These are phyloP conservation scores for Trichoderma endophyticum DNA, from an alignment of 2,329 filamentous ascomycete genomes.

Conservation along the genomic window DNA sequence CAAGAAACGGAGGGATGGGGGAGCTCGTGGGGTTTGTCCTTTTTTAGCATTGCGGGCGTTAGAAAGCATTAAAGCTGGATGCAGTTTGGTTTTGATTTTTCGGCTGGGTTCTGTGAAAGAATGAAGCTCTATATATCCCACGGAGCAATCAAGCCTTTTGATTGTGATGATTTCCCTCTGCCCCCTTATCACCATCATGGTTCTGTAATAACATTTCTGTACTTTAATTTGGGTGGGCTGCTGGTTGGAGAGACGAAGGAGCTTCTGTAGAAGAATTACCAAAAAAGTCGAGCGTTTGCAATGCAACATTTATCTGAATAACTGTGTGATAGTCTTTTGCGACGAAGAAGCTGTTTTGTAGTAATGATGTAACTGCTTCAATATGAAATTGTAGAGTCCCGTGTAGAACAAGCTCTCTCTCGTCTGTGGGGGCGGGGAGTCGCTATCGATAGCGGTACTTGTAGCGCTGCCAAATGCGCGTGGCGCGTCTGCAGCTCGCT, in stretches of 20 bases:
- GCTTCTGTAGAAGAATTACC: neutral
- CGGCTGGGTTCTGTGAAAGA: slow-evolving; percentile 16
- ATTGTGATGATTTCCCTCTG: slow-evolving; percentile 2
- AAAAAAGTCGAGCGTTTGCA: slow-evolving; percentile 1
- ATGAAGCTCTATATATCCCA: slow-evolving; percentile 15
- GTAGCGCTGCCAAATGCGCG: neutral
- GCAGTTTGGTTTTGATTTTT: neutral
- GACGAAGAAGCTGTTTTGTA: neutral
- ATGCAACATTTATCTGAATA: neutral
- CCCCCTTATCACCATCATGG: neutral
- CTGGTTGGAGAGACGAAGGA: neutral
- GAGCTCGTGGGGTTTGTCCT: neutral
- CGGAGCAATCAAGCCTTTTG: neutral
- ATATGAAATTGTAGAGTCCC: too few relatives aligned
- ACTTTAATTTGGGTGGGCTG: neutral
- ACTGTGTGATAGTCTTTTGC: neutral
- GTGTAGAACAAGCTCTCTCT: neutral
- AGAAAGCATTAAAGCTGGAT: slow-evolving; percentile 19
- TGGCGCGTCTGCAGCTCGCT: neutral
- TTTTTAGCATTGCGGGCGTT: slow-evolving; percentile 24
- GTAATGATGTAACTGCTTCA: too few relatives aligned
- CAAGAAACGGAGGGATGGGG: slow-evolving; percentile 1
- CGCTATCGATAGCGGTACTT: slow-evolving; percentile 14
- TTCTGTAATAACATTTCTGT: slow-evolving; percentile 15
- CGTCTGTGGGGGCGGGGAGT: slow-evolving; percentile 13